phyloP scores from a whole-genome alignment of 2,329 filamentous ascomycete species.

The Apiospora marii region DNA sequence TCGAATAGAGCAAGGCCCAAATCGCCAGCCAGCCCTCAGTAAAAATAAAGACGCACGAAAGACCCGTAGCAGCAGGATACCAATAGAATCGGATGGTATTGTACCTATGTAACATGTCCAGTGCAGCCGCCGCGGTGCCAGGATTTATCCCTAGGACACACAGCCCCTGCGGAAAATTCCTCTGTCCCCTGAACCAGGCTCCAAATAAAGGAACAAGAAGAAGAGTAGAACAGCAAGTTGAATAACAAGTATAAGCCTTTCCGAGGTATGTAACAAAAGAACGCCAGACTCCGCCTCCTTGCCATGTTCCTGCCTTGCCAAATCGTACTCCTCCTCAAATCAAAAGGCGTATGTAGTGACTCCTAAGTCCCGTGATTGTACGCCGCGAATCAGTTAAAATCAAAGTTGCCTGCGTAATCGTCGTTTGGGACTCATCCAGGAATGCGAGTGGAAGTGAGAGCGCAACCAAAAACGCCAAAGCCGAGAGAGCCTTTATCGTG shows the following conservation, averaged over 20 bases:
- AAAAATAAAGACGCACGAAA: neutral
- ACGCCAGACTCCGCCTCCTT: conserved; percentile 8
- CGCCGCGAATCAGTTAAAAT: conserved; percentile 17
- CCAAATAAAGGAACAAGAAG: conserved; percentile 18
- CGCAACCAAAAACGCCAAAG: conserved; percentile 21
- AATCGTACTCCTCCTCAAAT: conserved; percentile 14
- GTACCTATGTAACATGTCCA: conserved; percentile 17
- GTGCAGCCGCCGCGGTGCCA: neutral
- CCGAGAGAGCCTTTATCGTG: conserved; percentile 19
- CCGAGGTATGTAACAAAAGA: conserved; percentile 10
- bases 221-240: conserved; percentile 13
- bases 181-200: neutral
- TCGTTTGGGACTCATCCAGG: conserved; percentile 13
- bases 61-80: neutral
- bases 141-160: neutral
- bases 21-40: neutral
- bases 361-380: conserved; percentile 17
- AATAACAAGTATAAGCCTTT: conserved; percentile 14
- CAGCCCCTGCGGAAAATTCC: neutral
- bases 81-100: conserved; percentile 2
- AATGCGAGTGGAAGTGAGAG: conserved; percentile 6
- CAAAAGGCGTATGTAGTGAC: neutral
- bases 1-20: neutral
- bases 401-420: conserved; percentile 14
- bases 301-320: conserved; percentile 3